Evolutionary conservation across 805 yeast genomes (phyloP), one percentile per base, ranked within the genome.

Genomic region (Ogataea angusta): DNA sequence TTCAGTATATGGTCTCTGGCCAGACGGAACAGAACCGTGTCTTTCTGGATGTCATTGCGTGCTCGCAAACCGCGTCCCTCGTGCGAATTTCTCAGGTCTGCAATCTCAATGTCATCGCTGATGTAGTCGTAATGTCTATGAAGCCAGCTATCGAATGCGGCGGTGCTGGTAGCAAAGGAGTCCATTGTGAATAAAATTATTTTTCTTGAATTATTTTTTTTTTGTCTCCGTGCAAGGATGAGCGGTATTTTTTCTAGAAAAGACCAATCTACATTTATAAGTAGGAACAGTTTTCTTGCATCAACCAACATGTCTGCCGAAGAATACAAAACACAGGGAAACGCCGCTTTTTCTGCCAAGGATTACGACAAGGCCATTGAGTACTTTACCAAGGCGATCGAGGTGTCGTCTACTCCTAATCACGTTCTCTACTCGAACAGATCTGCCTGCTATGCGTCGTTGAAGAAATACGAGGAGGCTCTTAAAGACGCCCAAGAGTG

Each of bases 361-460:
- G 87, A 91, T 40, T 93, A 78, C 62, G 68, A 70, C 16, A 73
- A 78, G 51, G 98, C 99, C 30, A 78, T 84, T 43, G 95, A 84
- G 25, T 65, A 70, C 38, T 93, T 93, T 68, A 68, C 91, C 14
- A 75, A 85, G 62, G 99, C 97, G 24, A 93, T 91, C 56, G 95
- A 80, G 32, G 87, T 77, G 10, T 80, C 96, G 0, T 72, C 81
- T 32, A 49, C 73, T 5, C 95, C 97, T 48, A 93, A 91, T 64
- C 97, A 91, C 61, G 97, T 93, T 13, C 72, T 93, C 40, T 90
- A 72, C 63, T 89, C 97, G 36, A 93, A 93, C 70, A 81, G 99
- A 64, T 90, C 98, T 9, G 99, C 95, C 10, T 77, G 88, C 42
- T 82, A 82, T 57, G 84, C 97, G 4, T 86, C 96, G 6, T 66